These are phyloP conservation scores for Eimeria sp. DNA, from an alignment of 169 alveolate genomes.

Conservation along the genomic window DNA sequence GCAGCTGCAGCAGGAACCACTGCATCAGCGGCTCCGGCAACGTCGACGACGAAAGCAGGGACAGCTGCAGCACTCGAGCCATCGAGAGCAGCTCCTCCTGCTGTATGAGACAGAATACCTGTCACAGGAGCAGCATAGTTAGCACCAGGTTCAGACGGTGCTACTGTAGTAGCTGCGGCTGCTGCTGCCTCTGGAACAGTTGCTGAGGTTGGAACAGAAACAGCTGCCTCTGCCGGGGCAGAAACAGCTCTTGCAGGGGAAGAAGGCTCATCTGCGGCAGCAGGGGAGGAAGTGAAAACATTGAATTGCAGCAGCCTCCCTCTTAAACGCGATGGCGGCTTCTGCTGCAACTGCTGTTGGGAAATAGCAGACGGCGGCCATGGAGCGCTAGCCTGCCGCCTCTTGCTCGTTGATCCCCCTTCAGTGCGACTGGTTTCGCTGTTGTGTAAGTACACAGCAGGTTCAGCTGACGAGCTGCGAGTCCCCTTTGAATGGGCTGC, in stretches of 20 bases:
- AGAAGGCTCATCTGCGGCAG: not conserved
- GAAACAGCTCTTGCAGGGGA: not conserved
- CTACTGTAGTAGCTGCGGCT: constrained; percentile 9
- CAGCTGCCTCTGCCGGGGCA: not conserved
- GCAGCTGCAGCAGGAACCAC: not conserved
- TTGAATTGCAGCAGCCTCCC: constrained; percentile 10
- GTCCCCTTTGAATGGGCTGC: not conserved
- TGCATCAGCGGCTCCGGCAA: not conserved
- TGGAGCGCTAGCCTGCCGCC: not conserved
- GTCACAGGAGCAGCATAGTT: not conserved
- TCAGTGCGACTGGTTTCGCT: not conserved
- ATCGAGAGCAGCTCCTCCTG: not conserved
- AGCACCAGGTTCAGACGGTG: not conserved
- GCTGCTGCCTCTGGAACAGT: constrained; percentile 22
- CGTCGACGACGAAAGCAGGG: not conserved
- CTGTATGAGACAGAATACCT: not conserved
- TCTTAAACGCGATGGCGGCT: constrained; percentile 3
- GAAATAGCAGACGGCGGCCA: not conserved
- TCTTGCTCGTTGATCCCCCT: not conserved
- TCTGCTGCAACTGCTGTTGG: constrained; percentile 3
- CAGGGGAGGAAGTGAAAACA: not conserved
- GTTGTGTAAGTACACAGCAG: not conserved
- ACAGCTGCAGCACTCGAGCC: not conserved
- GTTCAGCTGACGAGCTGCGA: not conserved
- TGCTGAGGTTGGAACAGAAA: not conserved